A percentile compares a stretch with the other conserved stretches of the same genome.
These are phyloP conservation scores for Camellia oleifera DNA, from an alignment of 179 eudicot species.

Conservation along the genomic window DNA sequence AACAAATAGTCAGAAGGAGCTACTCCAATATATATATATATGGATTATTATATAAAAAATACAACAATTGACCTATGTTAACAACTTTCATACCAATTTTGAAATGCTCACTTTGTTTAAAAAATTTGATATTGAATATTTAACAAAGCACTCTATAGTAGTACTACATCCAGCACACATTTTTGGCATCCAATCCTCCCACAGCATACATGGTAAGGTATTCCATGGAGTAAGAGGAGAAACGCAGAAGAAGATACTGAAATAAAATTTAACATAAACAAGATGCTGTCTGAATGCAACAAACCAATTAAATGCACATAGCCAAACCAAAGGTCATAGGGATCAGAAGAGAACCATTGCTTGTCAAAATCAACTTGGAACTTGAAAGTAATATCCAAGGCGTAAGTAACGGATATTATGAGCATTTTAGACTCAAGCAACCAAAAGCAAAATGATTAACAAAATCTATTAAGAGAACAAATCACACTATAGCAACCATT, in stretches of 20 bases:
- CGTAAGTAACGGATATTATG: background rate
- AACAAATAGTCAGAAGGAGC: background rate
- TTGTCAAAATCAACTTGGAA: background rate
- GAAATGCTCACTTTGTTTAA: background rate
- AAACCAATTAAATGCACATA: background rate
- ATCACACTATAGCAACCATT: background rate
- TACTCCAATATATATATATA: background rate
- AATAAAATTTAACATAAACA: background rate
- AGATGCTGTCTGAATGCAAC: background rate
- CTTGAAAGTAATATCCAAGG: background rate
- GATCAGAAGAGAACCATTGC: background rate
- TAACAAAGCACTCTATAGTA: background rate
- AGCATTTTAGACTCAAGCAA: background rate
- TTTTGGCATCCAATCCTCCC: background rate
- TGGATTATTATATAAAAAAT: background rate
- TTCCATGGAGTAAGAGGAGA: background rate
- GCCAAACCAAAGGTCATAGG: background rate
- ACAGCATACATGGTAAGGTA: background rate
- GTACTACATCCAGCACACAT: background rate
- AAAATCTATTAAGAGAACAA: background rate
- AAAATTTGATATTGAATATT: background rate
- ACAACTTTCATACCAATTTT: background rate
- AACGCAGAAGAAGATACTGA: background rate
- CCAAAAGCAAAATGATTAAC: background rate
- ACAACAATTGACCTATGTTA: background rate